Evolutionary conservation across 345 rosid genomes (phyloP).

Genomic region (Hibiscus trionum): DNA sequence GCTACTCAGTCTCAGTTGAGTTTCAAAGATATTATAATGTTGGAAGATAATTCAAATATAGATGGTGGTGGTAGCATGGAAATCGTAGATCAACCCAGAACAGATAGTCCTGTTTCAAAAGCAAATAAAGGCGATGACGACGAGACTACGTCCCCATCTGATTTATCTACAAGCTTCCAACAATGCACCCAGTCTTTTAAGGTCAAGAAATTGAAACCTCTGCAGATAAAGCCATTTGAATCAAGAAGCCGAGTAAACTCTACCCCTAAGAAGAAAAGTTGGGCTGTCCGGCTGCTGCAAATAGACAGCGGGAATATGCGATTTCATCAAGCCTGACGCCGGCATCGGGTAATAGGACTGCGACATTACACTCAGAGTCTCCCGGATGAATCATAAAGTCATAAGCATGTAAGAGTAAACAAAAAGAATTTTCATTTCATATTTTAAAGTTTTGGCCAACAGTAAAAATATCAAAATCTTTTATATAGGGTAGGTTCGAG

Average conservation of each 20-base stretch:
- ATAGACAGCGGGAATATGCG: background rate
- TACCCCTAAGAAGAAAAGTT: slow-evolving; percentile 22
- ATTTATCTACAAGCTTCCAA: slow-evolving; percentile 46
- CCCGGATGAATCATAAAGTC: background rate
- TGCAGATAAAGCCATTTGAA: slow-evolving; percentile 43
- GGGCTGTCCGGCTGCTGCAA: too few species aligned
- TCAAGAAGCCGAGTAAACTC: background rate
- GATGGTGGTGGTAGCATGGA: slow-evolving; percentile 2
- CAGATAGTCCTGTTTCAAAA: slow-evolving; percentile 11
- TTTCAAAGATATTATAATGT: slow-evolving; percentile 32
- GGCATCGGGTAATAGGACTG: slow-evolving; percentile 52
- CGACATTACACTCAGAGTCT: slow-evolving; percentile 38
- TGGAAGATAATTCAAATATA: slow-evolving; percentile 31
- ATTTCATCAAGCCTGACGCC: slow-evolving; percentile 53
- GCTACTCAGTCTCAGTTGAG: slow-evolving; percentile 19
- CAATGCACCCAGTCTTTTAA: slow-evolving; percentile 37
- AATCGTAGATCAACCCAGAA: too few species aligned
- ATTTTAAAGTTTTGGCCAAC: slow-evolving; percentile 18
- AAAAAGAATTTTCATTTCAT: background rate
- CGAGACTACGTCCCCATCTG: slow-evolving; percentile 37
- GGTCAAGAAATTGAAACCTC: slow-evolving; percentile 15
- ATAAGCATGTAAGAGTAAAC: background rate
- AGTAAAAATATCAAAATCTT: slow-evolving; percentile 5
- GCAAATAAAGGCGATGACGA: slow-evolving; percentile 23
- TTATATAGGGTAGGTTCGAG: background rate